Conservation (phyloP, 2,329 filamentous ascomycete genomes). For the Calonectria crousiana region DNA sequence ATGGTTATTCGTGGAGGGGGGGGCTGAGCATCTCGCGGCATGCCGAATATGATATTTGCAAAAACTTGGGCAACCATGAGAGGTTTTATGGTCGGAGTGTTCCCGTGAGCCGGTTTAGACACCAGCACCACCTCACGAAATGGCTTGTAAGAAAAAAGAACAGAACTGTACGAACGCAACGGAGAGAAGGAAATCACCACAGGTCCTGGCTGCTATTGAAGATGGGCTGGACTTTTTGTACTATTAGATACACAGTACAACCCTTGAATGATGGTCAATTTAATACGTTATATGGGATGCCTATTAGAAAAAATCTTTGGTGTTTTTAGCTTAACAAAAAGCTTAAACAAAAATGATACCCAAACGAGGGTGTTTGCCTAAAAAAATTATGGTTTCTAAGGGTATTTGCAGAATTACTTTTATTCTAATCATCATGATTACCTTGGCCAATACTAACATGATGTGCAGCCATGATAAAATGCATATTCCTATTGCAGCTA, state of each 20-base stretch:
- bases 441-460: neutral
- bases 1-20: too few species aligned
- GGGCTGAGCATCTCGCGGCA: neutral
- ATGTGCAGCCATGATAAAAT: neutral
- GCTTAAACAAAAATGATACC: too few species aligned
- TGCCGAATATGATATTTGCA: neutral
- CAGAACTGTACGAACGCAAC: conserved; percentile 20
- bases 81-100: neutral
- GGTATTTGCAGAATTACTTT: neutral
- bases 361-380: neutral
- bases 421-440: neutral
- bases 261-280: neutral
- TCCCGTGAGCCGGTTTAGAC: neutral
- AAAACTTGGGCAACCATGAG: neutral
- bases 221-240: conserved; percentile 6
- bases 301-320: neutral
- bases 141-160: neutral
- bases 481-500: neutral
- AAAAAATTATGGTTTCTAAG: neutral
- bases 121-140: neutral
- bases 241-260: conserved; percentile 7
- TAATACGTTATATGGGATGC: too few species aligned
- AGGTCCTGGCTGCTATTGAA: neutral
- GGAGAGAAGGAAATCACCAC: neutral
- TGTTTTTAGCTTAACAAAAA: neutral